A percentile compares a stretch with the other conserved stretches of the same genome.
Conservation (phyloP, 139 green algal species). For the Dunaliella sp. region DNA sequence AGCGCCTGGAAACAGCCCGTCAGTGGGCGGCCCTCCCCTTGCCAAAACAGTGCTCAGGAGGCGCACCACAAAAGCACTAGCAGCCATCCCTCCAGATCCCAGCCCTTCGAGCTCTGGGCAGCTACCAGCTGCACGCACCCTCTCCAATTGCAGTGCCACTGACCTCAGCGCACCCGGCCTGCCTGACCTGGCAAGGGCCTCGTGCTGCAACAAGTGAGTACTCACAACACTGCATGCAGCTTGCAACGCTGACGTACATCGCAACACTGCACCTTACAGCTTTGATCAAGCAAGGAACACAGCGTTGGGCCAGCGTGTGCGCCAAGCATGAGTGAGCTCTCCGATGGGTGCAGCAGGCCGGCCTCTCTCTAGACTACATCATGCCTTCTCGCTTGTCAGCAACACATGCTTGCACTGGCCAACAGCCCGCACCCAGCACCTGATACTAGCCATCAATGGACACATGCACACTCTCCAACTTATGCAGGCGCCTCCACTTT, state of each 20-base stretch:
- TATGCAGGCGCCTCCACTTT: not conserved
- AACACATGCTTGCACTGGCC: not conserved
- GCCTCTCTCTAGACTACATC: not conserved
- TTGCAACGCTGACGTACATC: too few species aligned
- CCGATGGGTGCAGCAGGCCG: not conserved
- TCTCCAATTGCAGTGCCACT: too few species aligned
- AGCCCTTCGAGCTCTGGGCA: not conserved
- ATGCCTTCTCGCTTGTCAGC: not conserved
- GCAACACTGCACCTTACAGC: too few species aligned
- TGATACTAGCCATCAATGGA: too few species aligned
- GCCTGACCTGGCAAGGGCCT: too few species aligned
- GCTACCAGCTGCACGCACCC: not conserved
- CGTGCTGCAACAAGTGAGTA: too few species aligned
- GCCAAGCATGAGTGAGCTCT: not conserved
- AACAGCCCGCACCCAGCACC: not conserved
- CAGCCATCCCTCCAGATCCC: not conserved
- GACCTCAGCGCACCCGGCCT: too few species aligned
- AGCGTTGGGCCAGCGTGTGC: not conserved
- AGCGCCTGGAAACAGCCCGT: not conserved
- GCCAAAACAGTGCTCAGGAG: too few species aligned
- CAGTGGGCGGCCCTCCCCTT: not conserved
- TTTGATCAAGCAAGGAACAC: too few species aligned
- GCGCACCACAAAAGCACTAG: too few species aligned
- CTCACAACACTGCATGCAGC: too few species aligned
- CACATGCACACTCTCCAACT: too few species aligned